Evolutionary conservation across 495 filamentous ascomycete species (phyloP).

Genomic region (Bombardia bombarda): DNA sequence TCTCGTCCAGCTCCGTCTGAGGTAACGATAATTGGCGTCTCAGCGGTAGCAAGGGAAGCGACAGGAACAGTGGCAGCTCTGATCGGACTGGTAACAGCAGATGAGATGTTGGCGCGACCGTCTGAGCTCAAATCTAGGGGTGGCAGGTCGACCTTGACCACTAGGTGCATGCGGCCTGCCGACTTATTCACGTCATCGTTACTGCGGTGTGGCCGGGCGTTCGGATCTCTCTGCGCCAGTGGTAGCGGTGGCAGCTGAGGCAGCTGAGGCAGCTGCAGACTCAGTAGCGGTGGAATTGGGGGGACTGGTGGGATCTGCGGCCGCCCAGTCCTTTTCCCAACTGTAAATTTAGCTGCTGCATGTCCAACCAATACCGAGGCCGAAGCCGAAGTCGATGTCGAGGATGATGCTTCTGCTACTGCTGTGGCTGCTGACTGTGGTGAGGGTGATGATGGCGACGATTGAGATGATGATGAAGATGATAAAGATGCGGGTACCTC

Average conservation of each 20-base stretch:
- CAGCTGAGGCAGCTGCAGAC: background rate
- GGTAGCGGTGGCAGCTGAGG: slow-evolving; percentile 2
- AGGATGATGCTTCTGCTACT: no score
- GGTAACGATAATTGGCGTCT: background rate
- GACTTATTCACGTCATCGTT: slow-evolving; percentile 2
- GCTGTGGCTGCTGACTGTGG: background rate
- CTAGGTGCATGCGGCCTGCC: background rate
- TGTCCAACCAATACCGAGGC: no score
- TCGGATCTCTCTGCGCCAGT: slow-evolving; percentile 4
- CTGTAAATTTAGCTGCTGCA: background rate
- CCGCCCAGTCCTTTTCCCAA: no score
- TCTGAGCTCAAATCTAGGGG: background rate
- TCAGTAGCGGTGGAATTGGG: background rate
- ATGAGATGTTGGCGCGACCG: no score
- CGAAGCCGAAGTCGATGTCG: no score
- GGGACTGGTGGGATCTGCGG: background rate
- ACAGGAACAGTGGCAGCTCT: no score
- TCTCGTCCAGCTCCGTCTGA: background rate
- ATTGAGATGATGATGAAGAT: no score
- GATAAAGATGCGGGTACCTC: no score
- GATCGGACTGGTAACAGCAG: no score
- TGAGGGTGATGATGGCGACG: no score
- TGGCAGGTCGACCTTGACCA: background rate
- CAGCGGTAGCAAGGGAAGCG: no score
- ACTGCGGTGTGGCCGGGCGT: slow-evolving; percentile 5